phyloP scores from a whole-genome alignment of 1,284 basidiomycete species.

The Melampsora americana region DNA sequence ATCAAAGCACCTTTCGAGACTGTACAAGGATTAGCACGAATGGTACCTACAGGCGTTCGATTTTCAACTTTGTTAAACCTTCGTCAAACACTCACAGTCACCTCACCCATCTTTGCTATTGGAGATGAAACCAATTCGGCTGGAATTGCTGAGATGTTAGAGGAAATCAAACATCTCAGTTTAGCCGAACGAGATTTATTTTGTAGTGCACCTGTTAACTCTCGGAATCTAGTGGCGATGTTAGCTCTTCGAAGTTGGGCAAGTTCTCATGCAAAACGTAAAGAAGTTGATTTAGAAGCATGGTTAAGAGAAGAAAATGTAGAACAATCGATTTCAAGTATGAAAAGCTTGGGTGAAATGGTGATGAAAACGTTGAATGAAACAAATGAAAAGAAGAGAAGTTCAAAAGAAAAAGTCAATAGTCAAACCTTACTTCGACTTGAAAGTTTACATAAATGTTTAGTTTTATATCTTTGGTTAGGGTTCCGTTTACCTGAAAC shows the following conservation, averaged over 20 bases:
- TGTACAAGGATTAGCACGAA: slow-evolving; percentile 54
- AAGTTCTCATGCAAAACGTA: slow-evolving; percentile 8
- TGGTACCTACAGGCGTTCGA: slow-evolving; percentile 56
- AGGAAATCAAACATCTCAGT: slow-evolving; percentile 54
- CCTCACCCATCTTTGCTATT: slow-evolving; percentile 57
- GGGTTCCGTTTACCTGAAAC: slow-evolving; percentile 70
- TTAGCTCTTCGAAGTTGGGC: slow-evolving; percentile 23
- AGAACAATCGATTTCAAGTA: slow-evolving; percentile 51
- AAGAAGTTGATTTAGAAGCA: slow-evolving; percentile 37
- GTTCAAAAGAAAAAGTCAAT: slow-evolving; percentile 41
- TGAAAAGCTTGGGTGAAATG: slow-evolving; percentile 28
- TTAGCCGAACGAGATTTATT: slow-evolving; percentile 56
- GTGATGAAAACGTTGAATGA: no score
- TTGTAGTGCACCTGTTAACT: slow-evolving; percentile 47
- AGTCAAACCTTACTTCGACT: slow-evolving; percentile 58
- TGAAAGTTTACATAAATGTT: slow-evolving; percentile 75
- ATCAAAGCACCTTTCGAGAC: slow-evolving; percentile 54
- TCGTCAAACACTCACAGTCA: slow-evolving; percentile 51
- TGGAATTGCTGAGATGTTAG: slow-evolving; percentile 53
- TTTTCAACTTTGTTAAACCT: slow-evolving; percentile 50
- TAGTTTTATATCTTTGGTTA: slow-evolving; percentile 85
- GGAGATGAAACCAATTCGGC: slow-evolving; percentile 54
- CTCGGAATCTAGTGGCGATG: slow-evolving; percentile 22
- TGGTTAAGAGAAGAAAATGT: slow-evolving; percentile 44
- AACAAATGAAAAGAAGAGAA: slow-evolving; percentile 11